A percentile compares a stretch with the other conserved stretches of the same genome.
Conservation (phyloP, 345 rosid species). For the Syzygium aromaticum region DNA sequence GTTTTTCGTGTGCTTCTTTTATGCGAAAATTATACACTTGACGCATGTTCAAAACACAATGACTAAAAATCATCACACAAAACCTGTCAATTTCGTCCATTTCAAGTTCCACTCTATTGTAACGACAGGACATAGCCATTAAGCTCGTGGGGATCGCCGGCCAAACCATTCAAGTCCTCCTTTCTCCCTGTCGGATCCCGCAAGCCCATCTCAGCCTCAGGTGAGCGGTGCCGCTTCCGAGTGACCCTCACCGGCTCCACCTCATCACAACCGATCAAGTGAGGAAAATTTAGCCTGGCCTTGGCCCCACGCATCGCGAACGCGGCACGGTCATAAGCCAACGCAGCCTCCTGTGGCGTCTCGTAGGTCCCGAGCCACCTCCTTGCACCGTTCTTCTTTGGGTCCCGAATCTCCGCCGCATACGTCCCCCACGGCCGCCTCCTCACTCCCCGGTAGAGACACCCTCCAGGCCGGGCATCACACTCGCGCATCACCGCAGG, state of each 20-base stretch:
- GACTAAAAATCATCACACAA: neutral
- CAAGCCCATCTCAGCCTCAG: neutral
- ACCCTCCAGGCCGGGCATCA: neutral
- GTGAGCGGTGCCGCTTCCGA: neutral
- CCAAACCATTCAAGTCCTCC: neutral
- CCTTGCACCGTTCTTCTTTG: slow-evolving; percentile 53
- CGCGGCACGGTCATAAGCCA: neutral
- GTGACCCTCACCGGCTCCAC: neutral
- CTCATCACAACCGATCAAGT: neutral
- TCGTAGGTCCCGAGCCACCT: slow-evolving; percentile 66
- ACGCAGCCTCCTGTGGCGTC: slow-evolving; percentile 43
- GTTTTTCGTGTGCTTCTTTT: neutral
- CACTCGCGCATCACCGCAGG: neutral
- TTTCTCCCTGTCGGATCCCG: neutral
- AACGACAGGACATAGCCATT: neutral
- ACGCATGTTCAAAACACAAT: neutral
- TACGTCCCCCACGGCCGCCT: slow-evolving; percentile 58
- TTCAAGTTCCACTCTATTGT: neutral
- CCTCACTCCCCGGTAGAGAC: neutral
- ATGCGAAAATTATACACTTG: neutral
- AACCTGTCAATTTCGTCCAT: neutral
- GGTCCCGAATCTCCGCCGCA: slow-evolving; percentile 69
- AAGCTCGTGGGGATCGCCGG: neutral
- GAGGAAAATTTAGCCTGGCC: slow-evolving; percentile 5
- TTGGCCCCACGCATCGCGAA: slow-evolving; percentile 2